These are phyloP conservation scores for Rhizophagus prolifer DNA, from an alignment of 192 early-diverging fungal species.

Conservation along the genomic window DNA sequence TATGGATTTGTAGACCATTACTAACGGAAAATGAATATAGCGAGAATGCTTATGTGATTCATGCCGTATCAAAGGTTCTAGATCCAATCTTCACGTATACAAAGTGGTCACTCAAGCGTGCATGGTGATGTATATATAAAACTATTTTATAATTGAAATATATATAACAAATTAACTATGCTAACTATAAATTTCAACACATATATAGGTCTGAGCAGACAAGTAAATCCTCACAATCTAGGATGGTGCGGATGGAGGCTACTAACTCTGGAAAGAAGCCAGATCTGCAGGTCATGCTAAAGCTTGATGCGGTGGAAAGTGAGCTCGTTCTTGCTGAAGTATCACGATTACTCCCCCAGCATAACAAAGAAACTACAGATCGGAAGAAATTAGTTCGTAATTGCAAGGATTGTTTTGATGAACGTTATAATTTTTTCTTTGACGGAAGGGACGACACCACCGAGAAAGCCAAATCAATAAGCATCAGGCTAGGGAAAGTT, in stretches of 20 bases:
- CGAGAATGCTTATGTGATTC: conserved; percentile 7
- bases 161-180: no score
- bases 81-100: neutral
- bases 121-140: neutral
- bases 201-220: no score
- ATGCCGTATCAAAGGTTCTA: conserved; percentile 12
- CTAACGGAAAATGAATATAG: neutral
- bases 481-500: neutral
- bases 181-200: no score
- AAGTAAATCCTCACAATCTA: no score
- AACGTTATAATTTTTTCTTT: no score
- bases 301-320: neutral
- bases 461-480: neutral
- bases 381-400: neutral
- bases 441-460: neutral
- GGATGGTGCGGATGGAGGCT: neutral
- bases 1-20: conserved; percentile 6
- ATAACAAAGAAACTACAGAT: neutral
- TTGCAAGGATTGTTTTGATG: neutral
- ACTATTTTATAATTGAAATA: no score
- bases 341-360: neutral
- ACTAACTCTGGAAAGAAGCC: conserved; percentile 4
- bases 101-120: neutral
- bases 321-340: neutral
- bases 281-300: neutral